Percentiles rank a stretch among this genome's conserved stretches.
phyloP scores from a whole-genome alignment of 2,329 filamentous ascomycete species.

The Exserohilum turcica region DNA sequence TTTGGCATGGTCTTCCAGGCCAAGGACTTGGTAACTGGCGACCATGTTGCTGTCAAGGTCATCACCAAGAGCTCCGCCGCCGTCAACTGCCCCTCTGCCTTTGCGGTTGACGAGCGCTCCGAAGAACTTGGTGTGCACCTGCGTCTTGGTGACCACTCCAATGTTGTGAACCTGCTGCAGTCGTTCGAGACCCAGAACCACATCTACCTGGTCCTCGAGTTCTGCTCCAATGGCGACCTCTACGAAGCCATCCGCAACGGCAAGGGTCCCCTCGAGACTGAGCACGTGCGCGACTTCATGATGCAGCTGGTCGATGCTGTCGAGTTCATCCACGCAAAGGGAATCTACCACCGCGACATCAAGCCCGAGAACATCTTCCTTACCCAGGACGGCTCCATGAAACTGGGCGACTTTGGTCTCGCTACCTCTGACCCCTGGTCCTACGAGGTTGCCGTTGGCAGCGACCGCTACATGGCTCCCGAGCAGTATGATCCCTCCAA shows the following conservation, averaged over 20 bases:
- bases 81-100: conserved; percentile 63
- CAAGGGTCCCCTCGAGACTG: conserved; percentile 87
- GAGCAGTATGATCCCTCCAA: conserved; percentile 93
- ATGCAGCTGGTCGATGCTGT: conserved; percentile 88
- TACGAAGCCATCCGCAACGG: conserved; percentile 95
- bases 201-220: conserved; percentile 90
- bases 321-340: conserved; percentile 86
- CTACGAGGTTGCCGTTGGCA: conserved; percentile 90
- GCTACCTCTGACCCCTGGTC: conserved; percentile 90
- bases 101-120: conserved; percentile 80
- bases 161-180: conserved; percentile 90
- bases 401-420: conserved; percentile 94
- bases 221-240: conserved; percentile 90
- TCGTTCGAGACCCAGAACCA: conserved; percentile 92
- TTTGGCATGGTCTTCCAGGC: conserved; percentile 99
- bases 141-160: conserved; percentile 77
- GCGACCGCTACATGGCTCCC: conserved; percentile 98
- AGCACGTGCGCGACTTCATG: conserved; percentile 98
- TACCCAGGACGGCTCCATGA: conserved; percentile 83
- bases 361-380: conserved; percentile 99
- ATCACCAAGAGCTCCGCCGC: conserved; percentile 79
- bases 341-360: conserved; percentile 95
- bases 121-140: conserved; percentile 82
- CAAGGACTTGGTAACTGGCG: conserved; percentile 74
- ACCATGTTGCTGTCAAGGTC: conserved; percentile 94